Conservation (phyloP, 192 early-diverging fungal genomes). For the Obelidium mucronatum region DNA sequence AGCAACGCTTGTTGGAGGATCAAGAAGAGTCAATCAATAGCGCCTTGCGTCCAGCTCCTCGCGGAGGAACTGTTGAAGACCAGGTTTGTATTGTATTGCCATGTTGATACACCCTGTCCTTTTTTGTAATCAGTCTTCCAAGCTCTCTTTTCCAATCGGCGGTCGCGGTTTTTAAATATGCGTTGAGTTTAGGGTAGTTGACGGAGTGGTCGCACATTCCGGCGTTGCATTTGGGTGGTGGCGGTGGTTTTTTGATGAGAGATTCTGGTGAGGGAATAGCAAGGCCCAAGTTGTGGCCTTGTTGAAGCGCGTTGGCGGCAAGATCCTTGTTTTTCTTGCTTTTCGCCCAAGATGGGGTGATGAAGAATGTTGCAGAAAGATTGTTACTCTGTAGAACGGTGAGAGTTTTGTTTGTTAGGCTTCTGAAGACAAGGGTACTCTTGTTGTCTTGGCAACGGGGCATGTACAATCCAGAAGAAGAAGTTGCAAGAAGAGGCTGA, state of each 20-base stretch:
- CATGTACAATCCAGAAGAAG: too few species aligned
- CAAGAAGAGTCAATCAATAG: constrained; percentile 43
- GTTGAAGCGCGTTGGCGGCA: not conserved
- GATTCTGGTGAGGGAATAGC: not conserved
- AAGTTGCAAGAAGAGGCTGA: too few species aligned
- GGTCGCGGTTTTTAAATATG: not conserved
- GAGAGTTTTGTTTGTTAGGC: constrained; percentile 2
- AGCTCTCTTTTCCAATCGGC: not conserved
- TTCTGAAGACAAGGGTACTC: too few species aligned
- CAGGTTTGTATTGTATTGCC: not conserved
- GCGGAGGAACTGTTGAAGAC: constrained; percentile 19
- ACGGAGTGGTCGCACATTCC: not conserved
- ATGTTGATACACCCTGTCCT: too few species aligned
- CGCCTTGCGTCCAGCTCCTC: constrained; percentile 31
- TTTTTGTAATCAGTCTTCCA: not conserved
- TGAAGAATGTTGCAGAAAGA: constrained; percentile 6
- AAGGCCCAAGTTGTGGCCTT: not conserved
- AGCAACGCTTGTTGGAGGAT: constrained; percentile 21
- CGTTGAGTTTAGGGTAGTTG: not conserved
- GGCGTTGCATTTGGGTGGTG: not conserved
- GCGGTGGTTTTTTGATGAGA: not conserved
- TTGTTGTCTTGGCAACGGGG: too few species aligned
- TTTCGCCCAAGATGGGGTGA: not conserved
- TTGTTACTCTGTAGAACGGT: not conserved
- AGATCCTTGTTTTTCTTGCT: not conserved